Evolutionary conservation across 768 basidiomycete genomes (phyloP).

Genomic region (Pisolithus microcarpus): DNA sequence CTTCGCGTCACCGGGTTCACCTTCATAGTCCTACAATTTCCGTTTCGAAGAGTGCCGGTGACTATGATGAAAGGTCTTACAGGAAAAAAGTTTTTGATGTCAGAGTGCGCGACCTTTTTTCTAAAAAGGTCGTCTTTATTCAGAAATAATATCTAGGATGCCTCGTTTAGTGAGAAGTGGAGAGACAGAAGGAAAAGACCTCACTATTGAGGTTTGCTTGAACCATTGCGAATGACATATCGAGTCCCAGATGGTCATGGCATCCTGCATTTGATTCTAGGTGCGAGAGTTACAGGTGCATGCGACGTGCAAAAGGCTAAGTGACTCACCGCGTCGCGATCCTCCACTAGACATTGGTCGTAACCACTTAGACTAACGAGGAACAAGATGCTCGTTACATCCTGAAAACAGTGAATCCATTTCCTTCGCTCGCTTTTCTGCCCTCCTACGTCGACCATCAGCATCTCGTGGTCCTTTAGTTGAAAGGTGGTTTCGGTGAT

Average conservation of each 20-base stretch:
- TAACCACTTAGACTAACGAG: constrained; percentile 88
- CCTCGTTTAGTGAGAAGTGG: not conserved
- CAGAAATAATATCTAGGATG: constrained; percentile 75
- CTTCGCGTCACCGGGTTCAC: constrained; percentile 61
- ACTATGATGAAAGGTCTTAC: constrained; percentile 33
- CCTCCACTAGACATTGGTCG: constrained; percentile 90
- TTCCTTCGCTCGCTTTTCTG: constrained; percentile 91
- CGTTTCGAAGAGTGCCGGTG: not conserved
- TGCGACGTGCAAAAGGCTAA: not conserved
- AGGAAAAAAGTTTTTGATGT: constrained; percentile 86
- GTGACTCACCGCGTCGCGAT: constrained; percentile 73
- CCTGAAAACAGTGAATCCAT: constrained; percentile 94
- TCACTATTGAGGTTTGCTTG: constrained; percentile 84
- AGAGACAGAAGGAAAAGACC: constrained; percentile 20
- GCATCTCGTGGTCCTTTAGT: constrained; percentile 72
- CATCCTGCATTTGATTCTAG: constrained; percentile 98
- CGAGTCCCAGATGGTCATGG: constrained; percentile 97
- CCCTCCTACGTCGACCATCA: constrained; percentile 91
- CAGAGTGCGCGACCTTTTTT: constrained; percentile 71
- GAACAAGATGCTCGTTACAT: constrained; percentile 90
- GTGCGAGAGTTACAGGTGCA: not conserved
- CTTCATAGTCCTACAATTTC: constrained; percentile 69
- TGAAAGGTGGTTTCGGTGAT: constrained; percentile 85
- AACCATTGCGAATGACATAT: constrained; percentile 99
- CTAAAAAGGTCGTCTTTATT: constrained; percentile 95